Base-by-base conservation (phyloP, 495 filamentous ascomycete species). In the Podospora comata region DNA sequence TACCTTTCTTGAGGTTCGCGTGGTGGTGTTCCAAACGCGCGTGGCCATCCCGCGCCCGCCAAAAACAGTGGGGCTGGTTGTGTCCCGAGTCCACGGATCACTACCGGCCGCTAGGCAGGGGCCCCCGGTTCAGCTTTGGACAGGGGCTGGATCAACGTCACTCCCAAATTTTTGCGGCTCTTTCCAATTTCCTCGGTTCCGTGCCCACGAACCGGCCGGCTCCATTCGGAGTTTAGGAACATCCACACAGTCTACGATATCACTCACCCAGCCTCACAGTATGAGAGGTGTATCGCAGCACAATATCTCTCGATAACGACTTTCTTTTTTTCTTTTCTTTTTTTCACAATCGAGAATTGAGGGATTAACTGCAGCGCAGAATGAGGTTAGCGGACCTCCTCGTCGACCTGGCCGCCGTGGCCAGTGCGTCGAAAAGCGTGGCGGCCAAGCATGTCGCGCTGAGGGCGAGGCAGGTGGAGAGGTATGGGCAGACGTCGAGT, bases 371-470 rank as follows among this genome's bases (percentile, higher is more conserved):
- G 2, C 34, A 44, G 23, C 32, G 27, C 16, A 34, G 5, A 60
- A 84, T 85, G 82, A 76, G 82, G 67, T 75, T 85, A 73, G 80
- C 77, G 64, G 78, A 84, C 67, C 73, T 84, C 68, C 80, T 97
- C 62, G 82, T 96, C 66, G 94, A 97, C 81, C 85, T 90, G 69
- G 88, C 91, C 67, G 89, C 90, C 69, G 83, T 97, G 54, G 85
- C 90, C 74, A 89, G 87, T 81, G 94, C 91, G 74, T 89, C 92
- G 66, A 87, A 88, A 59, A 84, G 87, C 11, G 85, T 99, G 61
- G 91, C 91, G 18, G 81, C 85, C 71, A 92, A 92, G 79, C 95
- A 98, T 79, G 78, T 92, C 60, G 87, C 87, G 18, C 85, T 97
- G 70, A 89, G 93, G 19, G 82, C 85, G 55, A 84, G 87, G 65